phyloP scores from a whole-genome alignment of 2,329 filamentous ascomycete genomes.

The Byssochlamys sp. region DNA sequence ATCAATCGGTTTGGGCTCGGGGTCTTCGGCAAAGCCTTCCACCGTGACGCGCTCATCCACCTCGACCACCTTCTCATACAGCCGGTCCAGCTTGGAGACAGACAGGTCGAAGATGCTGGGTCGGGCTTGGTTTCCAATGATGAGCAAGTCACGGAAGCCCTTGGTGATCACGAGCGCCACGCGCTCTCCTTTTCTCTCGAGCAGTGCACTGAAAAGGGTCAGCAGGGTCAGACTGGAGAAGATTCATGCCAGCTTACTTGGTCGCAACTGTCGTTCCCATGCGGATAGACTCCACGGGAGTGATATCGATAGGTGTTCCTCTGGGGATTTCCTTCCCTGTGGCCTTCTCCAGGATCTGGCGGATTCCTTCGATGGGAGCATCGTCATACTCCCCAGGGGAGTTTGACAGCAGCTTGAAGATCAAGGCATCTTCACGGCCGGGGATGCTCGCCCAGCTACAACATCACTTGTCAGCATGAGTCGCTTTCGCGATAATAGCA shows the following conservation, averaged over 20 bases:
- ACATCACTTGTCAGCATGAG: background rate
- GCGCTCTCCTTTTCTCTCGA: conserved; percentile 75
- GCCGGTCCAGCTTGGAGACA: conserved; percentile 62
- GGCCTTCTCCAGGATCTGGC: conserved; percentile 47
- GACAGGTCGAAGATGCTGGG: conserved; percentile 80
- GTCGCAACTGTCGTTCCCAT: conserved; percentile 90
- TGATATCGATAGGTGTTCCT: conserved; percentile 9
- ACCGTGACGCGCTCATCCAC: conserved; percentile 39
- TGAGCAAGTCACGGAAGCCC: conserved; percentile 72
- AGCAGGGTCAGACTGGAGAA: conserved; percentile 59
- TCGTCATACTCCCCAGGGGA: conserved; percentile 18
- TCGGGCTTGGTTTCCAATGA: conserved; percentile 79
- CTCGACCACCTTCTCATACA: conserved; percentile 16
- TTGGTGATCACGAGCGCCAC: conserved; percentile 75
- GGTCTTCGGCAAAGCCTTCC: conserved; percentile 24
- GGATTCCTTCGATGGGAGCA: conserved; percentile 70
- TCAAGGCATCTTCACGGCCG: conserved; percentile 13
- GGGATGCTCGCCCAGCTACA: conserved; percentile 10
- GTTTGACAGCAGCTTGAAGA: conserved; percentile 20
- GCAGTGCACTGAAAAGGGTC: conserved; percentile 72
- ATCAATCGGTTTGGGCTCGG: conserved; percentile 9
- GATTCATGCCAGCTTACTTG: conserved; percentile 37
- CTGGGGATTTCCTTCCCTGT: conserved; percentile 9
- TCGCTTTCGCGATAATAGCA: background rate
- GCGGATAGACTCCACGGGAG: conserved; percentile 45